Percentiles rank a stretch among this genome's conserved stretches.
These are phyloP conservation scores for Naegleria gruberi DNA, from an alignment of 208 protist species.

Conservation along the genomic window DNA sequence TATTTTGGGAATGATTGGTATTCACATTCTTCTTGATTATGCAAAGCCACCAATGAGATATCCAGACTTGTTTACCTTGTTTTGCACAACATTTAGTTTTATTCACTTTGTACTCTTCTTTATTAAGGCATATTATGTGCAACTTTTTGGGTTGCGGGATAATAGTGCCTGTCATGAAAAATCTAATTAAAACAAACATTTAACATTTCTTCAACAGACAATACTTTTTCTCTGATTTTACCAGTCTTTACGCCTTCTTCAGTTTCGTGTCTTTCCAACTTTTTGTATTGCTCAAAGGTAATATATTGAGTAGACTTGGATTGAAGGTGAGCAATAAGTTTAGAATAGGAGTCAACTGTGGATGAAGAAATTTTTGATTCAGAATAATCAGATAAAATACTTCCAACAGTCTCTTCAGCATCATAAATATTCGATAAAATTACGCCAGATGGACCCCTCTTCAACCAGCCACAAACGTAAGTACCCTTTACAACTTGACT, in stretches of 20 bases:
- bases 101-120: constrained; percentile 1
- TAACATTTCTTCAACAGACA: neutral
- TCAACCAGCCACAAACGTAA: constrained; percentile 79
- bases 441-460: constrained; percentile 73
- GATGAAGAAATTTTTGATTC: too few species aligned
- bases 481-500: constrained; percentile 39
- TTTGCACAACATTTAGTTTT: constrained; percentile 35
- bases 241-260: neutral
- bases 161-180: too few species aligned
- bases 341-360: too few species aligned
- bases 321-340: neutral
- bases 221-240: constrained; percentile 1
- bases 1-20: constrained; percentile 20
- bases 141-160: too few species aligned
- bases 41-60: constrained; percentile 33
- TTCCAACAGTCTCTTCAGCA: constrained; percentile 31
- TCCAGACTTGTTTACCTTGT: constrained; percentile 38
- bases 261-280: neutral
- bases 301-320: neutral
- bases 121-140: neutral
- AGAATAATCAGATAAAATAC: neutral
- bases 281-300: neutral
- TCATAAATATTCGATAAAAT: constrained; percentile 52
- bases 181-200: neutral
- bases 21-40: constrained; percentile 26